These are phyloP conservation scores for Lipomyces yamanashiensis DNA, from an alignment of 805 yeast genomes.

Conservation along the genomic window DNA sequence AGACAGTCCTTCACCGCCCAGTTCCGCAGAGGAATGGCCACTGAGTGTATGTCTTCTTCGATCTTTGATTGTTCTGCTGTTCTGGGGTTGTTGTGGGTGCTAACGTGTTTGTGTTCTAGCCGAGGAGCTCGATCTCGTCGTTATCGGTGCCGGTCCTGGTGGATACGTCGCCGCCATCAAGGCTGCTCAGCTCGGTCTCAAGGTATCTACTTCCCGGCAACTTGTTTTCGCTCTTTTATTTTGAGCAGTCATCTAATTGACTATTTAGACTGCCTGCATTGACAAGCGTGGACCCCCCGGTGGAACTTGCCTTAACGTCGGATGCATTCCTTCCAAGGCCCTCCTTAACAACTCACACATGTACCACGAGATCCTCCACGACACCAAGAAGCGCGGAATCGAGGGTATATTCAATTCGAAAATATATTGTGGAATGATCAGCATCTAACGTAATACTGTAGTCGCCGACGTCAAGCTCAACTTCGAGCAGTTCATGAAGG, in stretches of 20 bases:
- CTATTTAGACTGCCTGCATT: conserved; percentile 78
- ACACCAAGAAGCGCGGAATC: conserved; percentile 86
- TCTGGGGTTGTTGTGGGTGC: neutral
- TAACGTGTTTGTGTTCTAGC: neutral
- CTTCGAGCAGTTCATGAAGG: conserved; percentile 79
- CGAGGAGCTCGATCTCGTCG: conserved; percentile 80
- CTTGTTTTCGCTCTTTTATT: neutral
- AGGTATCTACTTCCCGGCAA: conserved; percentile 42
- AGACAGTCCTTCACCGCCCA: conserved; percentile 10
- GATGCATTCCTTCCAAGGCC: conserved; percentile 98
- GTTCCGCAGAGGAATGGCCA: conserved; percentile 32
- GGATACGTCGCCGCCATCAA: conserved; percentile 99
- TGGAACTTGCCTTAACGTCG: conserved; percentile 98
- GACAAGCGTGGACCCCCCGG: conserved; percentile 97
- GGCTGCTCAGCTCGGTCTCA: conserved; percentile 93
- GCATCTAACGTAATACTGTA: neutral
- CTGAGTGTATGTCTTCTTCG: conserved; percentile 25
- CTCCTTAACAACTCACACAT: conserved; percentile 91
- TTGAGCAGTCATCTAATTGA: neutral
- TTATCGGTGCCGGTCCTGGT: conserved; percentile 99
- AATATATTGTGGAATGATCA: neutral
- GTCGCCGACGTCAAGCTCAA: conserved; percentile 70
- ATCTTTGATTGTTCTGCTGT: neutral
- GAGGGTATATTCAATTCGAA: conserved; percentile 54
- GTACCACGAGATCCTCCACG: conserved; percentile 86